Conservation (phyloP, 257 asterid genomes). For the Nicotiana obtusifolia region DNA sequence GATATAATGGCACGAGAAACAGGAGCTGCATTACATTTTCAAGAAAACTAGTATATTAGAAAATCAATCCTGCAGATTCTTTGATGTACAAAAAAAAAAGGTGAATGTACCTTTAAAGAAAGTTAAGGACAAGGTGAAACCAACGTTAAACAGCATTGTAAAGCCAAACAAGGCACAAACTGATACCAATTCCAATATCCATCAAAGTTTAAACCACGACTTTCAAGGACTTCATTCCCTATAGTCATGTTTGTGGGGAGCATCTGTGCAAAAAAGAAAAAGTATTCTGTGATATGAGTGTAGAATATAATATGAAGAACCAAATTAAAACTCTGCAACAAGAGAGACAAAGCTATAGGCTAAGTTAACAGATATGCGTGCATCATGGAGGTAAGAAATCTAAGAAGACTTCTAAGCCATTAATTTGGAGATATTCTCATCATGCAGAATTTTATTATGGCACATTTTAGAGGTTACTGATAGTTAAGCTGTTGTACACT, state of each 20-base stretch:
- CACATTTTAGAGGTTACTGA: not conserved
- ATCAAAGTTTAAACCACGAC: conserved; percentile 45
- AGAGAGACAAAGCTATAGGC: not conserved
- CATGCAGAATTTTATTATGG: not conserved
- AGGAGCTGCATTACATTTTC: conserved; percentile 41
- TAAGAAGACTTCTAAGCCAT: not conserved
- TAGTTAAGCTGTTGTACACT: not conserved
- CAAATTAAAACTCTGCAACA: not conserved
- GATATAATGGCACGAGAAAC: conserved; percentile 66
- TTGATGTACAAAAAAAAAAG: not conserved
- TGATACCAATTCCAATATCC: conserved; percentile 49
- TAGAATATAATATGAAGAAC: not conserved
- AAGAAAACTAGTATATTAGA: not conserved
- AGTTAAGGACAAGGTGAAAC: conserved; percentile 46
- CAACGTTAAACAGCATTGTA: conserved; percentile 42
- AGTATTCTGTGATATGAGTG: not conserved
- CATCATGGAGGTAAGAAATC: not conserved
- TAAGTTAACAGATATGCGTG: not conserved
- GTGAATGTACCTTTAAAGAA: conserved; percentile 44
- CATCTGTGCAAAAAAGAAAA: conserved; percentile 15
- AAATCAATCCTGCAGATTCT: not conserved
- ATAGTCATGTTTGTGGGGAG: conserved; percentile 36
- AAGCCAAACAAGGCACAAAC: conserved; percentile 52
- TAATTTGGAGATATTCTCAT: not conserved
- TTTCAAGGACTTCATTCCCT: conserved; percentile 44